Percentiles rank a stretch among this genome's conserved stretches.
phyloP scores from a whole-genome alignment of 345 rosid species.

The Trapa incisa region DNA sequence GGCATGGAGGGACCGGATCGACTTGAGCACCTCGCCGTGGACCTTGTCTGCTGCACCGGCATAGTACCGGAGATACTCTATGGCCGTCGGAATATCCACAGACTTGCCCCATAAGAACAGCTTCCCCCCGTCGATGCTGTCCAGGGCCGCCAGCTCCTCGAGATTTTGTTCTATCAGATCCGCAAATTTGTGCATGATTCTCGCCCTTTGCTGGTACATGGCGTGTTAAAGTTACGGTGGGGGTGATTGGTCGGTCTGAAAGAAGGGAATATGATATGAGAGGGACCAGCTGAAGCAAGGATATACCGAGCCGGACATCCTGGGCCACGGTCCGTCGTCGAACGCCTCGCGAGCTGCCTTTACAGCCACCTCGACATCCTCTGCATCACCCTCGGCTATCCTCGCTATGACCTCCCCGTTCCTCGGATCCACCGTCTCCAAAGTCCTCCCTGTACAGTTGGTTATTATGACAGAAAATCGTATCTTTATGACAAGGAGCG shows the following conservation, averaged over 20 bases:
- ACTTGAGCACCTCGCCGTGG: conserved; percentile 60
- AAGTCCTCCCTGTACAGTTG: conserved; percentile 26
- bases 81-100: conserved; percentile 35
- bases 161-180: conserved; percentile 47
- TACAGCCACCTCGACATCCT: conserved; percentile 49
- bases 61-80: conserved; percentile 37
- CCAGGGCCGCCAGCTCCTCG: conserved; percentile 64
- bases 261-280: no score
- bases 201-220: conserved; percentile 42
- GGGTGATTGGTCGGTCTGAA: background rate
- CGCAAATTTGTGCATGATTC: conserved; percentile 45
- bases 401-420: conserved; percentile 30
- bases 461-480: background rate
- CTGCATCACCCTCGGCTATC: conserved; percentile 44
- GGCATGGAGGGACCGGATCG: conserved; percentile 47
- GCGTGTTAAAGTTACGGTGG: background rate
- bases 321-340: conserved; percentile 62
- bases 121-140: conserved; percentile 59
- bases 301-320: conserved; percentile 49
- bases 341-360: conserved; percentile 55
- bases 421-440: conserved; percentile 51
- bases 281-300: background rate
- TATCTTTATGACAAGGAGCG: background rate
- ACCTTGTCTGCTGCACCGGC: conserved; percentile 91
- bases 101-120: conserved; percentile 26